phyloP scores from a whole-genome alignment of 306 rosid genomes.

The Begonia fuchsioides region DNA sequence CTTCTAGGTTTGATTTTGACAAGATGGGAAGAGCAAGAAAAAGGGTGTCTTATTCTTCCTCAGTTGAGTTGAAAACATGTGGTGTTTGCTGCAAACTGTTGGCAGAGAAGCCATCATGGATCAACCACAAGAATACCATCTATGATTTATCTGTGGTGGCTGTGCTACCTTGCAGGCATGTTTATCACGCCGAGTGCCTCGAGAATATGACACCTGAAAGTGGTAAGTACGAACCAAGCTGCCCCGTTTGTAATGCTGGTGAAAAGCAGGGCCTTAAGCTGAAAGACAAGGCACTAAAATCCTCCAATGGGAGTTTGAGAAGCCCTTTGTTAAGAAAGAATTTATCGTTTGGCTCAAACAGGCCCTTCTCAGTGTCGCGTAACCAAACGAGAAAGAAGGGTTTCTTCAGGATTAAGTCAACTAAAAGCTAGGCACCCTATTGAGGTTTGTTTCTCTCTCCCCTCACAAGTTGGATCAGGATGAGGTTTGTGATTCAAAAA shows the following conservation, averaged over 20 bases:
- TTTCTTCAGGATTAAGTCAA: not conserved
- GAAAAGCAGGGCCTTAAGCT: conserved; percentile 53
- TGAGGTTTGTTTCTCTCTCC: not conserved
- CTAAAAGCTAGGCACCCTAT: not conserved
- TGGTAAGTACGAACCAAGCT: conserved; percentile 69
- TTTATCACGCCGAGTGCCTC: conserved; percentile 86
- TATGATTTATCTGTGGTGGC: conserved; percentile 58
- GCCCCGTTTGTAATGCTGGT: conserved; percentile 75
- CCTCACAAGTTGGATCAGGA: too few relatives aligned
- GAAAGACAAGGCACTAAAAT: not conserved
- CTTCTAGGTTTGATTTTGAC: conserved; percentile 51
- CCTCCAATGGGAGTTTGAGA: not conserved
- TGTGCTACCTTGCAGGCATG: conserved; percentile 71
- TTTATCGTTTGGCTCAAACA: not conserved
- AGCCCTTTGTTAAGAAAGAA: not conserved
- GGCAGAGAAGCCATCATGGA: conserved; percentile 43
- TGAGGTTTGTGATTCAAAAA: too few relatives aligned
- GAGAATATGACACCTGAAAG: conserved; percentile 69
- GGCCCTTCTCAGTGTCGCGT: not conserved
- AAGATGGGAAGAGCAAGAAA: conserved; percentile 44
- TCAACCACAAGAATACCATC: conserved; percentile 37
- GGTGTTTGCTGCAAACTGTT: conserved; percentile 48
- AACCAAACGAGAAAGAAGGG: not conserved
- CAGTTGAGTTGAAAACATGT: conserved; percentile 24
- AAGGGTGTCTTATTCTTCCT: conserved; percentile 36